Percentiles rank a stretch among this genome's conserved stretches.
These are phyloP conservation scores for Orbilia quercus DNA, from an alignment of 2,329 filamentous ascomycete species.

Conservation along the genomic window DNA sequence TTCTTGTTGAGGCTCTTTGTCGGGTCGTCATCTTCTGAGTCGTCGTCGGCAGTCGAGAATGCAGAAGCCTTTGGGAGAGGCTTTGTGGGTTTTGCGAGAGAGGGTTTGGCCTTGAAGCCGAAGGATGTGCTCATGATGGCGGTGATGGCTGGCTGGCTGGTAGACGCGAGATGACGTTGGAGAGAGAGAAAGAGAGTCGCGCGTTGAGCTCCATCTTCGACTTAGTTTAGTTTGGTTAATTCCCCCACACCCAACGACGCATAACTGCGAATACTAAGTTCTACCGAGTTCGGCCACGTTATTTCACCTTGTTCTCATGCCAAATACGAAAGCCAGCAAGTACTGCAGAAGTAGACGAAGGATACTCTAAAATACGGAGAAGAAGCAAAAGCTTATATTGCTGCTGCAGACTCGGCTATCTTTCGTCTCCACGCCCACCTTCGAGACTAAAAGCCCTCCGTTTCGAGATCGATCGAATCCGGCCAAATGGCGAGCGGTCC, in stretches of 20 bases:
- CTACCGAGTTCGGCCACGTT: no score
- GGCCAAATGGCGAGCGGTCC: neutral
- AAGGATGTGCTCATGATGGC: slow-evolving; percentile 73
- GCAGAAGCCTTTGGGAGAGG: slow-evolving; percentile 70
- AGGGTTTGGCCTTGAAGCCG: slow-evolving; percentile 65
- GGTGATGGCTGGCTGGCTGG: slow-evolving; percentile 62
- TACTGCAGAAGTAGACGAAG: neutral
- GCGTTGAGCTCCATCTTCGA: neutral
- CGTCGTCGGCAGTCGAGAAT: slow-evolving; percentile 69
- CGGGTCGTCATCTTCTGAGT: slow-evolving; percentile 63
- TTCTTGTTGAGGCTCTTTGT: slow-evolving; percentile 61
- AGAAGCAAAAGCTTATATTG: neutral
- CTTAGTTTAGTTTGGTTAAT: neutral
- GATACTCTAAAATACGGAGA: neutral
- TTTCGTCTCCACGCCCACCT: slow-evolving; percentile 4
- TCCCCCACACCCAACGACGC: neutral
- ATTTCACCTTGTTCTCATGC: no score
- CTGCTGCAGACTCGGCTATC: slow-evolving; percentile 3
- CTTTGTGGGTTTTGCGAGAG: slow-evolving; percentile 69
- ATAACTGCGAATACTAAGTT: neutral
- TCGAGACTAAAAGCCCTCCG: neutral
- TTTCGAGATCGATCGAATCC: neutral
- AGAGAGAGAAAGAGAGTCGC: neutral
- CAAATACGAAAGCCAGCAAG: neutral
- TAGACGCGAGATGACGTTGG: slow-evolving; percentile 20